Conservation (phyloP, 352 stramenopile genomes). For the Pythium periplocum region DNA sequence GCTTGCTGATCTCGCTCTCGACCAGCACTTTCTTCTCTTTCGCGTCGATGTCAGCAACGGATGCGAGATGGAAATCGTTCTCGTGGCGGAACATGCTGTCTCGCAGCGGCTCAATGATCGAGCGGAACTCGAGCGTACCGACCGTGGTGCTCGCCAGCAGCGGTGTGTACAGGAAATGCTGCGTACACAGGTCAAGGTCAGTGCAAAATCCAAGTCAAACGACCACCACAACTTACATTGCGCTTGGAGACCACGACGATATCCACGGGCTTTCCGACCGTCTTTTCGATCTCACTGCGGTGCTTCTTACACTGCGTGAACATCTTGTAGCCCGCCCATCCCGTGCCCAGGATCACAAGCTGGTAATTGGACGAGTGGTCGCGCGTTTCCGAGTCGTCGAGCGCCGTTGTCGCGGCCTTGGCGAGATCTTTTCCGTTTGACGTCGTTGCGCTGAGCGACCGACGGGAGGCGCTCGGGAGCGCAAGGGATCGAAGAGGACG, state of each 20-base stretch:
- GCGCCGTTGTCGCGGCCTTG: neutral
- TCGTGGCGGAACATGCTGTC: constrained; percentile 72
- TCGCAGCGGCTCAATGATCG: constrained; percentile 95
- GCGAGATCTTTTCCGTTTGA: neutral
- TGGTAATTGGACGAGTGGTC: constrained; percentile 52
- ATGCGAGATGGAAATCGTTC: constrained; percentile 69
- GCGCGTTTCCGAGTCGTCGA: neutral
- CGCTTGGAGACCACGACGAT: constrained; percentile 77
- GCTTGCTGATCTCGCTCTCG: constrained; percentile 48
- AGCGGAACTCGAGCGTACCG: constrained; percentile 95
- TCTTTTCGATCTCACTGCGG: constrained; percentile 58
- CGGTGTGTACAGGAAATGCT: constrained; percentile 98
- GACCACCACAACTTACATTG: constrained; percentile 35
- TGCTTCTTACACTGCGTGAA: constrained; percentile 75
- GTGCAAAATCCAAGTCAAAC: neutral
- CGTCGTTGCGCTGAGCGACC: neutral
- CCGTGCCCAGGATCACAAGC: constrained; percentile 71
- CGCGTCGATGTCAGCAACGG: constrained; percentile 71
- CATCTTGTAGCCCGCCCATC: constrained; percentile 77
- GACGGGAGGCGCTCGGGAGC: neutral
- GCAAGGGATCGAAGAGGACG: neutral
- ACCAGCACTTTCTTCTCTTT: constrained; percentile 72
- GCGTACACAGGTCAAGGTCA: neutral
- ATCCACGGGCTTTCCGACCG: constrained; percentile 54
- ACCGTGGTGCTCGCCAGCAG: constrained; percentile 94